These are phyloP conservation scores for Hypomyces perniciosus DNA, from an alignment of 2,329 filamentous ascomycete species.

Conservation along the genomic window DNA sequence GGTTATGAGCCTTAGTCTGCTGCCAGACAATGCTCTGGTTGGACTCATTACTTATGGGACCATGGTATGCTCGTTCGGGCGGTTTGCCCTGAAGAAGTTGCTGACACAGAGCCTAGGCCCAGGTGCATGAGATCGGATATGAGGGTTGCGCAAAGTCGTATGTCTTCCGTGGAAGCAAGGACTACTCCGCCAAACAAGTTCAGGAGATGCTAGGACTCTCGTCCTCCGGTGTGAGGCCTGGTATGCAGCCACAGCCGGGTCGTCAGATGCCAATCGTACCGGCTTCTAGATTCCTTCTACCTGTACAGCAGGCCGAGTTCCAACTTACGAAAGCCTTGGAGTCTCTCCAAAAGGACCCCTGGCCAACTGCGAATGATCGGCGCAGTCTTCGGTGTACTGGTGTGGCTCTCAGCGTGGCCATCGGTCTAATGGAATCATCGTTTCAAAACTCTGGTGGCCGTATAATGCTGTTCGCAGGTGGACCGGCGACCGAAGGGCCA, in stretches of 20 bases:
- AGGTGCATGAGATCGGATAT: slow-evolving; percentile 97
- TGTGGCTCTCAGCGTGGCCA: slow-evolving; percentile 91
- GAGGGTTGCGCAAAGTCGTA: slow-evolving; percentile 98
- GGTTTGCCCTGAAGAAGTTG: not conserved
- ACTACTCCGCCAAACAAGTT: slow-evolving; percentile 97
- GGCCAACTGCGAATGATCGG: slow-evolving; percentile 92
- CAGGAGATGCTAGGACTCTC: slow-evolving; percentile 95
- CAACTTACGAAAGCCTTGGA: slow-evolving; percentile 95
- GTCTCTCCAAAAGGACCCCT: slow-evolving; percentile 92
- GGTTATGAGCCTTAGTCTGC: slow-evolving; percentile 75
- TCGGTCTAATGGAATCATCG: slow-evolving; percentile 85
- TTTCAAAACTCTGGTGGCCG: slow-evolving; percentile 94
- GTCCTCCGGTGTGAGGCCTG: slow-evolving; percentile 66
- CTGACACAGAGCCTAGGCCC: slow-evolving; percentile 51
- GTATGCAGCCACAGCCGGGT: slow-evolving; percentile 67
- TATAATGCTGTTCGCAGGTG: slow-evolving; percentile 96
- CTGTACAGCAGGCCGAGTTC: slow-evolving; percentile 93
- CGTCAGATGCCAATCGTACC: slow-evolving; percentile 72
- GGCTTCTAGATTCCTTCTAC: slow-evolving; percentile 83
- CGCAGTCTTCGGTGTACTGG: slow-evolving; percentile 88
- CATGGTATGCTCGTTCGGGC: slow-evolving; percentile 55
- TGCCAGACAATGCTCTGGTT: slow-evolving; percentile 76
- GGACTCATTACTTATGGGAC: slow-evolving; percentile 86
- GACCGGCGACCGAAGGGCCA: slow-evolving; percentile 89
- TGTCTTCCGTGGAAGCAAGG: slow-evolving; percentile 95